Base-by-base conservation (phyloP, 805 yeast species). In the Blastobotrys robertii region DNA sequence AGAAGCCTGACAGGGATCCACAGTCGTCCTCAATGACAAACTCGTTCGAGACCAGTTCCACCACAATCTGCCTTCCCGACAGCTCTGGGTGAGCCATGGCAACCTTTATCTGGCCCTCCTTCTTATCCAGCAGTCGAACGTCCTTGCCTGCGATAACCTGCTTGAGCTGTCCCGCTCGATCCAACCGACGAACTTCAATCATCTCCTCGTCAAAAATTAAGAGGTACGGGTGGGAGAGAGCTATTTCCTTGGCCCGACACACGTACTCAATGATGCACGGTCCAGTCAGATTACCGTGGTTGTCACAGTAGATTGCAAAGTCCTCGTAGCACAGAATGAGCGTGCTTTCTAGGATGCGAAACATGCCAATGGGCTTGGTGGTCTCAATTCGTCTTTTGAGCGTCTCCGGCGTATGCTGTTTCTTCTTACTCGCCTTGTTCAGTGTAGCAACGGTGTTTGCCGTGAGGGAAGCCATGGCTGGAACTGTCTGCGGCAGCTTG, bases 131-230 rank as follows among this genome's bases (percentile, higher is more conserved):
- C 15, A 70, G 53, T 16, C 60, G 51, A 29, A 84, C 73, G 50
- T 77, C 84, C 55, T 79, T 81, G 15, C 90, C 90, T 3, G 78
- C 72, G 34, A 85, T 69, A 3, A 84, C 80, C 57, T 85, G 94
- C 30, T 71, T 72, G 15, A 67, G 50, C 31, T 58, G 57, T 6
- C 63, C 60, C 3, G 46, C 72, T 37, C 72, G 70, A 37, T 57
- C 65, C 19, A 81, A 64, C 30, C 77, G 70, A 66, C 87, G 77
- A 2, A 85, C 68, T 54, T 85, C 94, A 7, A 84, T 67, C 38
- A 79, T 70, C 50, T 82, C 86, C 14, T 78, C 77, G 34, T 81
- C 76, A 25, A 77, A 70, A 3, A 81, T 58, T 6, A 78, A 56
- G 43, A 79, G 58, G 51, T 66, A 74, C 10, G 73, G 75, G 31